Base-by-base conservation (phyloP, 306 rosid genomes). In the peach (Prunus persica) region DNA sequence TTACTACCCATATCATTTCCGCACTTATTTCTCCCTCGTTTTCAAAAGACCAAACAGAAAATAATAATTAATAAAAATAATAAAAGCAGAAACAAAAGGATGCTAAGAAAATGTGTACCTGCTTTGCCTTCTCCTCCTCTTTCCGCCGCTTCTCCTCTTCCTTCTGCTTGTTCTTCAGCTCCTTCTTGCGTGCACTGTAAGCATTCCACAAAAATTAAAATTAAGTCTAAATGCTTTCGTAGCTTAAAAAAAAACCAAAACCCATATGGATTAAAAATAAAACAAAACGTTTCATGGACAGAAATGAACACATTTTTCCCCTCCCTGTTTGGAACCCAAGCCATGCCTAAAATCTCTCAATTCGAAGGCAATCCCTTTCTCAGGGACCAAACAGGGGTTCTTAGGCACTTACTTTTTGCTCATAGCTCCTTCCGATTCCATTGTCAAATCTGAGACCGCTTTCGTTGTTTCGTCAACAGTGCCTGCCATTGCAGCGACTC, bases 71-170 rank as follows among this genome's bases (percentile, higher is more conserved):
- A 60, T 11, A 24, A 15, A 24, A 60, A 27, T 62, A 30, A 30
- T n/a, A 47, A 47, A 47, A 47, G 15, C 72, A 27, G 7, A 20
- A 22, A 4, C 15, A 52, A 18, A 3, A 19, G 27, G 27, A 61
- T 24, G 45, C 49, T 8, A 38, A n/a, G 49, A 65, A 7, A 67
- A 13, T 1, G 2, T 11, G 45, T 54, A 87, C 98, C 97, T 85
- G 87, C 41, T 80, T 88, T 8, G 91, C 90, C 72, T 89, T 93
- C 77, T 93, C 96, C 79, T 91, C 95, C 78, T 91, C 98, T 79
- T 89, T 93, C 30, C 89, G 90, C 78, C 66, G 74, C 70, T 90
- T 82, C 71, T 88, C 91, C 15, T 93, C 97, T 82, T 93, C 98
- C 83, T 51, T 88, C 83, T 91, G 89, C 78, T 85, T 91, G 56